These are phyloP conservation scores for Friedmanniomyces endolithicus DNA, from an alignment of 495 filamentous ascomycete genomes.

Conservation along the genomic window DNA sequence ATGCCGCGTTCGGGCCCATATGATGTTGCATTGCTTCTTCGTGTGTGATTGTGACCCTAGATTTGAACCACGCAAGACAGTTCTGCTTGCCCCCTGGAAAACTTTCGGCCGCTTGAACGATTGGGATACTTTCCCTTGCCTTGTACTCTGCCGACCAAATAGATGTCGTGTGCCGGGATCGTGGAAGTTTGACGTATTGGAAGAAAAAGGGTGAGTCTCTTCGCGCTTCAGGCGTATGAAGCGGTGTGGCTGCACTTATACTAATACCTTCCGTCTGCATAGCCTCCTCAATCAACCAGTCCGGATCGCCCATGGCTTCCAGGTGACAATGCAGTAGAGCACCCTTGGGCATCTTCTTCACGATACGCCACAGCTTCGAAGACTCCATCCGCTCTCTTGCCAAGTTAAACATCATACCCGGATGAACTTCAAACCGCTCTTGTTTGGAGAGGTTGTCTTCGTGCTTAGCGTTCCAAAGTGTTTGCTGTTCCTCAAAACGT, in stretches of 20 bases:
- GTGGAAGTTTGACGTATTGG: conserved; percentile 33
- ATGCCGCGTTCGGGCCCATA: conserved; percentile 66
- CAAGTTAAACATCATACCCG: conserved; percentile 79
- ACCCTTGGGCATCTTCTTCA: conserved; percentile 81
- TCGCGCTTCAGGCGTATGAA: conserved; percentile 37
- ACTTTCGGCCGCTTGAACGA: conserved; percentile 52
- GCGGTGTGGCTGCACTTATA: conserved; percentile 44
- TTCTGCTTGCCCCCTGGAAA: conserved; percentile 62
- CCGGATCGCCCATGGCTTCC: conserved; percentile 79
- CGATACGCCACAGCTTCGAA: conserved; percentile 74
- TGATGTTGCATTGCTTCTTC: conserved; percentile 67
- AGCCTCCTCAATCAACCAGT: conserved; percentile 58
- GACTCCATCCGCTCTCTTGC: conserved; percentile 68
- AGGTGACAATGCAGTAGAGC: conserved; percentile 78
- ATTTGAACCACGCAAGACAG: conserved; percentile 68
- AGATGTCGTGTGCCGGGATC: conserved; percentile 10
- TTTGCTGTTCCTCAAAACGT: conserved; percentile 57
- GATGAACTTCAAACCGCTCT: conserved; percentile 49
- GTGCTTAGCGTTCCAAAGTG: conserved; percentile 57
- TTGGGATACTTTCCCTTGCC: conserved; percentile 40
- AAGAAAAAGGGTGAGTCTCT: conserved; percentile 42
- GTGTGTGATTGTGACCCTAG: conserved; percentile 53
- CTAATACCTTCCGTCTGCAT: conserved; percentile 65
- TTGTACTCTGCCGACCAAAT: conserved; percentile 57
- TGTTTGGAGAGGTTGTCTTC: conserved; percentile 48